phyloP scores from a whole-genome alignment of 108 stramenopile genomes.

The Schizochytrium sp. region DNA sequence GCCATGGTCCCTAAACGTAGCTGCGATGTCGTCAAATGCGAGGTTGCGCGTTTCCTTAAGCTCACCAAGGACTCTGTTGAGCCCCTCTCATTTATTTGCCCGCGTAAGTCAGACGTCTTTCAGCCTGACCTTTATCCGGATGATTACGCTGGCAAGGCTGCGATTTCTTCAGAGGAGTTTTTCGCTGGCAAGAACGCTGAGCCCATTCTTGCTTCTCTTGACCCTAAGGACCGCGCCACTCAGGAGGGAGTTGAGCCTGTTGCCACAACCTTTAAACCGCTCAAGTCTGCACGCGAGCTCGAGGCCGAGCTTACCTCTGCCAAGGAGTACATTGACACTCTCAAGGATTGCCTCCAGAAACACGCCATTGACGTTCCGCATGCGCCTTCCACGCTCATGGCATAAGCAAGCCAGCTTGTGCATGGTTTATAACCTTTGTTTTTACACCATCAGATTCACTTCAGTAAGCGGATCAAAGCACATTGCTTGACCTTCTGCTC shows the following conservation, averaged over 20 bases:
- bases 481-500: too few relatives aligned
- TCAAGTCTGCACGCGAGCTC: constrained; percentile 17
- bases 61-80: constrained; percentile 89
- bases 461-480: too few relatives aligned
- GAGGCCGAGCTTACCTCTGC: constrained; percentile 32
- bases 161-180: constrained; percentile 93
- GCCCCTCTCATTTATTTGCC: constrained; percentile 91
- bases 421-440: too few relatives aligned
- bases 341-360: neutral
- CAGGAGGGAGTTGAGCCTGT: neutral
- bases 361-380: neutral
- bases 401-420: neutral
- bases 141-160: constrained; percentile 80
- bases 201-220: constrained; percentile 84
- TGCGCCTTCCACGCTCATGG: constrained; percentile 5
- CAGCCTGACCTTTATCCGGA: constrained; percentile 98
- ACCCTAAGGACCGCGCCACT: constrained; percentile 74
- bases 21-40: constrained; percentile 90
- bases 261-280: constrained; percentile 22
- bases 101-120: constrained; percentile 97
- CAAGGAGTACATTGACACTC: constrained; percentile 35
- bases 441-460: too few relatives aligned
- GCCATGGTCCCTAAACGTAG: constrained; percentile 97
- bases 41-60: constrained; percentile 95
- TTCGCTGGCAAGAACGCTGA: constrained; percentile 85